These are phyloP conservation scores for Erigeron canadensis DNA, from an alignment of 129 eudicot species.

Conservation along the genomic window DNA sequence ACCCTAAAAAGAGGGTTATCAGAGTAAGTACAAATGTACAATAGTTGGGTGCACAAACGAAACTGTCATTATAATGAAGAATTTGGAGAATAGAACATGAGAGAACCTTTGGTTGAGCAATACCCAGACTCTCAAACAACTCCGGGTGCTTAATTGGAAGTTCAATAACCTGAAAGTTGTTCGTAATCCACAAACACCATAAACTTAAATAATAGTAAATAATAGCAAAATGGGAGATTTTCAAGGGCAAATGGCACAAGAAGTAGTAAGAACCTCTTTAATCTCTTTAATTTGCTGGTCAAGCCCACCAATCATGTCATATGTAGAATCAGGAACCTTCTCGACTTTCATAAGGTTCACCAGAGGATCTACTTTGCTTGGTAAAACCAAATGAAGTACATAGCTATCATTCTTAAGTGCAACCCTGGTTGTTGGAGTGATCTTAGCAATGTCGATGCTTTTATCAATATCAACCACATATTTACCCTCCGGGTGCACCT, in stretches of 20 bases:
- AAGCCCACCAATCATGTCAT: slow-evolving; percentile 50
- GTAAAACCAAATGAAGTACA: slow-evolving; percentile 38
- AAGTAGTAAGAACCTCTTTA: slow-evolving; percentile 33
- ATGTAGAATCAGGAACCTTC: slow-evolving; percentile 46
- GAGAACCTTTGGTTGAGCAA: slow-evolving; percentile 57
- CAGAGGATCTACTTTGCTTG: slow-evolving; percentile 46
- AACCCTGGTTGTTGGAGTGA: slow-evolving; percentile 46
- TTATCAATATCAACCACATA: slow-evolving; percentile 45
- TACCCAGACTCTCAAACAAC: slow-evolving; percentile 54
- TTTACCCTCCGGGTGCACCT: slow-evolving; percentile 43
- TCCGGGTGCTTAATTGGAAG: slow-evolving; percentile 63
- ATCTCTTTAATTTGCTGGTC: slow-evolving; percentile 48
- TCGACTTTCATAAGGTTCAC: slow-evolving; percentile 54
- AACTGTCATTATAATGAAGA: neutral
- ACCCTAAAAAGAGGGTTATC: slow-evolving; percentile 31
- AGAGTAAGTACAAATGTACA: slow-evolving; percentile 3
- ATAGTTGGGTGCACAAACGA: neutral
- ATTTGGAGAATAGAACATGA: neutral
- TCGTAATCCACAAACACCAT: neutral
- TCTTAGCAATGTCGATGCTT: slow-evolving; percentile 43
- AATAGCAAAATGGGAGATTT: slow-evolving; percentile 1
- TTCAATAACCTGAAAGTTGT: slow-evolving; percentile 44
- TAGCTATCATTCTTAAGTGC: slow-evolving; percentile 42
- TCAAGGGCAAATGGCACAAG: neutral
- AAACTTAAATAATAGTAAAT: slow-evolving; percentile 1